Conservation (phyloP, 2,329 filamentous ascomycete genomes). For the Didymellaceae sp. region DNA sequence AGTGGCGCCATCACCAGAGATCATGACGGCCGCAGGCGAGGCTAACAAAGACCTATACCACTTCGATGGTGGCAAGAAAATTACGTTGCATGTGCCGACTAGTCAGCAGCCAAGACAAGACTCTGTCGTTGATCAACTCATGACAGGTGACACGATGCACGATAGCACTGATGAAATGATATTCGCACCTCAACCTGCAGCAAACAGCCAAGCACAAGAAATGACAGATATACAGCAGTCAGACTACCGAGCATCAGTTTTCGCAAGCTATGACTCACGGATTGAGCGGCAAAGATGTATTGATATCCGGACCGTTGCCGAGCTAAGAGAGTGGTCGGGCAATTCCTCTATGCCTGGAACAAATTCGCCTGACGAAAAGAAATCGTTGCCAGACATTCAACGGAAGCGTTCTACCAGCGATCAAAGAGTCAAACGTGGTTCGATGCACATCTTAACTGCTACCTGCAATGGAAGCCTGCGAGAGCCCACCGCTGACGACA, state of each 20-base stretch:
- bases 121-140: background rate
- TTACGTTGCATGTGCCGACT: background rate
- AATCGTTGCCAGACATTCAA: background rate
- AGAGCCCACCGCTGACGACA: too few relatives aligned
- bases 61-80: background rate
- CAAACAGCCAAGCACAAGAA: background rate
- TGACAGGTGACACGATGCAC: background rate
- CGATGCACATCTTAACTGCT: background rate
- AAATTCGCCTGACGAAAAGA: too few relatives aligned
- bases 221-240: background rate
- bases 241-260: background rate
- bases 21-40: background rate
- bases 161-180: background rate
- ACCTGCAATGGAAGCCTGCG: too few relatives aligned
- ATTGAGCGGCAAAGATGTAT: background rate
- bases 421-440: background rate
- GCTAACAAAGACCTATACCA: background rate
- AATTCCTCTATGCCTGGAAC: too few relatives aligned
- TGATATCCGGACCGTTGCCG: background rate
- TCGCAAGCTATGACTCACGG: background rate
- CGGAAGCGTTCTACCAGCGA: constrained; percentile 1
- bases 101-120: background rate
- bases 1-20: background rate
- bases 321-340: background rate
- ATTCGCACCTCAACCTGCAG: background rate